Percentiles rank a stretch among this genome's conserved stretches.
Evolutionary conservation across 2,329 filamentous ascomycete genomes (phyloP).

Genomic region (Trichoderma oligosporum): DNA sequence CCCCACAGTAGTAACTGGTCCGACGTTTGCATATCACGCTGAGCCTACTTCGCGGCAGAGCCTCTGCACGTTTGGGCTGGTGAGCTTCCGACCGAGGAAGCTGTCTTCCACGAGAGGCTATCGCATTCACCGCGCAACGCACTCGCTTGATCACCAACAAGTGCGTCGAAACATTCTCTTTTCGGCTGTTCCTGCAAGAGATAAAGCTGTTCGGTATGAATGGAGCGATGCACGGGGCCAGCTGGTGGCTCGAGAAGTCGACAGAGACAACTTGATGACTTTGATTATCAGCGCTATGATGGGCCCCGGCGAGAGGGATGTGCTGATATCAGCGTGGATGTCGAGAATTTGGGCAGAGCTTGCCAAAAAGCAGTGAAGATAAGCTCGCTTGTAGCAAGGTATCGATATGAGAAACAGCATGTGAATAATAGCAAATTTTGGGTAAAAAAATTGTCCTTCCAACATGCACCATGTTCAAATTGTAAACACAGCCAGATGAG

Average conservation of each 20-base stretch:
- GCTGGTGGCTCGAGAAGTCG: constrained; percentile 34
- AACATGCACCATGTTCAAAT: neutral
- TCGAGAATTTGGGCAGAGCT: constrained; percentile 35
- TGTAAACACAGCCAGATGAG: neutral
- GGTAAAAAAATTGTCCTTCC: neutral
- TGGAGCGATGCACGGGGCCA: constrained; percentile 31
- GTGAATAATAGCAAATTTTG: neutral
- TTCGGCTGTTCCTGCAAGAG: constrained; percentile 27
- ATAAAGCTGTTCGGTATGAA: constrained; percentile 30
- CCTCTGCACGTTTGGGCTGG: constrained; percentile 31
- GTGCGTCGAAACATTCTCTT: constrained; percentile 26
- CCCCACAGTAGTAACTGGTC: constrained; percentile 27
- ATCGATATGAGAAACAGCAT: neutral
- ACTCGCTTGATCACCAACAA: constrained; percentile 25
- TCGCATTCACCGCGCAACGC: constrained; percentile 31
- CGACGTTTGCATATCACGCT: constrained; percentile 34
- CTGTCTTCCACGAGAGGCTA: constrained; percentile 27
- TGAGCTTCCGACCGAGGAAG: constrained; percentile 25
- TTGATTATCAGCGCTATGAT: constrained; percentile 33
- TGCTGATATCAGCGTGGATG: constrained; percentile 36
- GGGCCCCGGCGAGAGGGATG: constrained; percentile 30
- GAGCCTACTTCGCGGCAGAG: constrained; percentile 31
- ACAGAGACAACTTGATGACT: constrained; percentile 28
- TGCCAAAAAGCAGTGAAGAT: constrained; percentile 19
- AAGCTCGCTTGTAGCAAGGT: constrained; percentile 13